These are phyloP conservation scores for Mikania micrantha DNA, from an alignment of 129 eudicot species.

Conservation along the genomic window DNA sequence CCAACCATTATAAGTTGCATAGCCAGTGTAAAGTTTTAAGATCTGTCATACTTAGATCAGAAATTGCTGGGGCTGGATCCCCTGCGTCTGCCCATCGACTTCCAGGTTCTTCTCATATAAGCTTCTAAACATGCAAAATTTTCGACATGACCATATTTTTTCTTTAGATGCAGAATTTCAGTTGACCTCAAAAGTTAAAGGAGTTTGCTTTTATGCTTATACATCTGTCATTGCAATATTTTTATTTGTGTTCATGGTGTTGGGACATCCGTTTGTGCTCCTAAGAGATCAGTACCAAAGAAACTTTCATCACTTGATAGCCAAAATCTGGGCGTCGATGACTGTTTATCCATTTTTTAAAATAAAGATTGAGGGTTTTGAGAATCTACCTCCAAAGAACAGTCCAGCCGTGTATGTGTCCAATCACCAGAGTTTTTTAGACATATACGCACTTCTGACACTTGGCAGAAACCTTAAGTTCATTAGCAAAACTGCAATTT, in stretches of 20 bases:
- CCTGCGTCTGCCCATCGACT: conserved; percentile 48
- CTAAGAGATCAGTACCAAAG: conserved; percentile 62
- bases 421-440: conserved; percentile 94
- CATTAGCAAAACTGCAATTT: conserved; percentile 82
- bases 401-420: conserved; percentile 85
- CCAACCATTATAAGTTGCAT: conserved; percentile 17
- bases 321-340: conserved; percentile 66
- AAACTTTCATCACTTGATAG: conserved; percentile 56
- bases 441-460: conserved; percentile 77
- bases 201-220: conserved; percentile 66
- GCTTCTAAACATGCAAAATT: not conserved
- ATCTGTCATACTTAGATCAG: conserved; percentile 59
- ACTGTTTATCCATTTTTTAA: conserved; percentile 58
- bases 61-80: conserved; percentile 59
- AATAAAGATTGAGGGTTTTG: conserved; percentile 61
- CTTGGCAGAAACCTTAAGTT: conserved; percentile 87
- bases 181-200: conserved; percentile 60
- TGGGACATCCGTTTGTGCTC: conserved; percentile 85
- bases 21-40: conserved; percentile 25
- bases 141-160: not conserved
- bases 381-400: conserved; percentile 63
- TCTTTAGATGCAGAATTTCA: conserved; percentile 43
- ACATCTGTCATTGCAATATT: conserved; percentile 62
- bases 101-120: conserved; percentile 40
- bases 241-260: conserved; percentile 60